phyloP scores from a whole-genome alignment of 495 filamentous ascomycete genomes.

The Penicillium dipodomyicola region DNA sequence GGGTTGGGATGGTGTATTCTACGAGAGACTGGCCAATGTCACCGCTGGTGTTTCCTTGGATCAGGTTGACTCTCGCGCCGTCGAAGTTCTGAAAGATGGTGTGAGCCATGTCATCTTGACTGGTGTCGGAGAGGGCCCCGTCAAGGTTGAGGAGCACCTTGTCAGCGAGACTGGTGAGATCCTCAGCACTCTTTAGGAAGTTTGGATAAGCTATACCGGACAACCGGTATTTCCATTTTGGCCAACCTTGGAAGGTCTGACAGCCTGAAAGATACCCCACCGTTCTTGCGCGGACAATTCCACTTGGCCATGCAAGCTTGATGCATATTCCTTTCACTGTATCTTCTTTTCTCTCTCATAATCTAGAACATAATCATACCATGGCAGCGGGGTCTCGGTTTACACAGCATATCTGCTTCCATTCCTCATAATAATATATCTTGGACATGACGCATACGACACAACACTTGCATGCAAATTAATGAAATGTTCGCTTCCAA shows the following conservation, averaged over 20 bases:
- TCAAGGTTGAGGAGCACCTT: conserved; percentile 73
- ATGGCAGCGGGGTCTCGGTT: conserved; percentile 4
- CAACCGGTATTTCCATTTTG: conserved; percentile 14
- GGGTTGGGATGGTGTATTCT: conserved; percentile 61
- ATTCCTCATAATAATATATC: background rate
- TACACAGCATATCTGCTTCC: background rate
- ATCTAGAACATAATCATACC: conserved; percentile 22
- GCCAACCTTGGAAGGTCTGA: conserved; percentile 5
- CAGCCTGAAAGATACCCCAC: conserved; percentile 28
- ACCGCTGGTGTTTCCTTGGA: conserved; percentile 46
- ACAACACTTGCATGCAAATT: background rate
- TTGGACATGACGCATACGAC: background rate
- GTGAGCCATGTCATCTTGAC: conserved; percentile 88
- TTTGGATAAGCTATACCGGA: conserved; percentile 8
- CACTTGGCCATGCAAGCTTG: conserved; percentile 17
- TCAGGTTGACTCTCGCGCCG: conserved; percentile 53
- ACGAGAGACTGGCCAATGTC: conserved; percentile 46
- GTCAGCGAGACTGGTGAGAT: conserved; percentile 67
- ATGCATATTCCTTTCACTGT: conserved; percentile 20
- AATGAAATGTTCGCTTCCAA: background rate
- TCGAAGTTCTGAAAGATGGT: conserved; percentile 66
- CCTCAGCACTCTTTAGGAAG: conserved; percentile 29
- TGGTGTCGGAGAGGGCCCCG: conserved; percentile 84
- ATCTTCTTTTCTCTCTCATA: conserved; percentile 12
- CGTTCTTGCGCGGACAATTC: conserved; percentile 12